Evolutionary conservation across 2,329 filamentous ascomycete genomes (phyloP).

Genomic region (Beauveria bassiana): DNA sequence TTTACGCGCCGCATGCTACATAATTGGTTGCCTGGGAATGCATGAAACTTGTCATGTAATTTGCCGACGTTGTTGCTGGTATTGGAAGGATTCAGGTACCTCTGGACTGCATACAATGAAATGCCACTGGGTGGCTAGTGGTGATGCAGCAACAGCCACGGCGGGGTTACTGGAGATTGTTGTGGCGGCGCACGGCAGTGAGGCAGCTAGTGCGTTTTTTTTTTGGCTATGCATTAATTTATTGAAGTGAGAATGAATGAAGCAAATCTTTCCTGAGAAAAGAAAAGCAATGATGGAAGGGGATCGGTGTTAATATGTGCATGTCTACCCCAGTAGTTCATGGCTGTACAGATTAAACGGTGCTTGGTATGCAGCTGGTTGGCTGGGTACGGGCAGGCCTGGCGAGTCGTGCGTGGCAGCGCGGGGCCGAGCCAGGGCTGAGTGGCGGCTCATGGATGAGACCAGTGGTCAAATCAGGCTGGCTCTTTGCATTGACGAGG

Average conservation of each 20-base stretch:
- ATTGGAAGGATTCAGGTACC: background rate
- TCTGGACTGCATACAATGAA: background rate
- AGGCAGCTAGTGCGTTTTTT: background rate
- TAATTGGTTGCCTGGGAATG: background rate
- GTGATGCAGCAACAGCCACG: background rate
- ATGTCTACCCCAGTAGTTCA: background rate
- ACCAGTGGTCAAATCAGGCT: background rate
- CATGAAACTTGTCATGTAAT: background rate
- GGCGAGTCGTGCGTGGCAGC: background rate
- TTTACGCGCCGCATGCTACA: background rate
- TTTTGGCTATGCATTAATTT: background rate
- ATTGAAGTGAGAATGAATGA: background rate
- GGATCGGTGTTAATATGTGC: no score
- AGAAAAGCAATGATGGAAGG: background rate
- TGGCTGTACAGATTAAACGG: background rate
- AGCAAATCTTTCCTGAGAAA: background rate
- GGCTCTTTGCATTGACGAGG: background rate
- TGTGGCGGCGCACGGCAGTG: background rate
- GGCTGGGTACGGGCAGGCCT: no score
- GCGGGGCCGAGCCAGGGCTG: background rate
- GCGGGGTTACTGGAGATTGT: background rate
- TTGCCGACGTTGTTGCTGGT: background rate
- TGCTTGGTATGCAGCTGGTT: no score
- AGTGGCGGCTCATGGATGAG: background rate
- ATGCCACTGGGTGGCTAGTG: slow-evolving; percentile 1